Conservation (phyloP, 2,329 filamentous ascomycete genomes). For the Huntiella moniliformis region DNA sequence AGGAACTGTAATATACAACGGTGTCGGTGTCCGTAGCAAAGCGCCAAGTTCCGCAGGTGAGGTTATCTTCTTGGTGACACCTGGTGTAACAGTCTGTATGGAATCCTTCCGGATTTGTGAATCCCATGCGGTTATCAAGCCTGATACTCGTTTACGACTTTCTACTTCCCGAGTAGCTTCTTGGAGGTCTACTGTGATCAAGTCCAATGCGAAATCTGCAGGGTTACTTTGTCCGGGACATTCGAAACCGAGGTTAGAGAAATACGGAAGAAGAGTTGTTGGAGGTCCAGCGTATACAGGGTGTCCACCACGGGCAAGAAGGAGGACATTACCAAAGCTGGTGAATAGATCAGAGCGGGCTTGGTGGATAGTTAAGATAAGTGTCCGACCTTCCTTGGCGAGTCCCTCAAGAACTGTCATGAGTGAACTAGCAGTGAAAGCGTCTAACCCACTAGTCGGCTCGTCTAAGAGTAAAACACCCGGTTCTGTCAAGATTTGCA, state of each 20-base stretch:
- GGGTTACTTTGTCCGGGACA: conserved; percentile 57
- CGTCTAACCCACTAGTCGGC: conserved; percentile 57
- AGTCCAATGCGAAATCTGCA: conserved; percentile 58
- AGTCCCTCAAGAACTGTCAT: conserved; percentile 54
- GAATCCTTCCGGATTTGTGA: no score
- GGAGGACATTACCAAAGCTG: conserved; percentile 51
- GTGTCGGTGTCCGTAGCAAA: conserved; percentile 42
- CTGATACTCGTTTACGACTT: conserved; percentile 42
- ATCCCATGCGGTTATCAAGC: conserved; percentile 41
- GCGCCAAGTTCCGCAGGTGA: conserved; percentile 55
- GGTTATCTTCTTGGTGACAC: conserved; percentile 23
- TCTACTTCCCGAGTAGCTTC: conserved; percentile 41
- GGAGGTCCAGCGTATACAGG: conserved; percentile 49
- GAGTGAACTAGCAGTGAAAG: conserved; percentile 60
- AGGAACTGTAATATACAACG: conserved; percentile 44
- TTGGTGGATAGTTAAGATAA: conserved; percentile 64
- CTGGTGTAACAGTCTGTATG: background rate
- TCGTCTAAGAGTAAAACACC: conserved; percentile 57
- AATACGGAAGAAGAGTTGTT: conserved; percentile 45
- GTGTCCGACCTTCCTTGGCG: conserved; percentile 52
- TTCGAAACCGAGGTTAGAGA: conserved; percentile 37
- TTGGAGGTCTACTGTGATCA: conserved; percentile 60
- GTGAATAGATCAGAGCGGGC: conserved; percentile 54
- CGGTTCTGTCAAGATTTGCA: conserved; percentile 60
- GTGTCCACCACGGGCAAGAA: conserved; percentile 50